Evolutionary conservation across 495 filamentous ascomycete genomes (phyloP), one percentile per base, ranked within the genome.

Genomic region (Hyaloscypha hepaticicola): DNA sequence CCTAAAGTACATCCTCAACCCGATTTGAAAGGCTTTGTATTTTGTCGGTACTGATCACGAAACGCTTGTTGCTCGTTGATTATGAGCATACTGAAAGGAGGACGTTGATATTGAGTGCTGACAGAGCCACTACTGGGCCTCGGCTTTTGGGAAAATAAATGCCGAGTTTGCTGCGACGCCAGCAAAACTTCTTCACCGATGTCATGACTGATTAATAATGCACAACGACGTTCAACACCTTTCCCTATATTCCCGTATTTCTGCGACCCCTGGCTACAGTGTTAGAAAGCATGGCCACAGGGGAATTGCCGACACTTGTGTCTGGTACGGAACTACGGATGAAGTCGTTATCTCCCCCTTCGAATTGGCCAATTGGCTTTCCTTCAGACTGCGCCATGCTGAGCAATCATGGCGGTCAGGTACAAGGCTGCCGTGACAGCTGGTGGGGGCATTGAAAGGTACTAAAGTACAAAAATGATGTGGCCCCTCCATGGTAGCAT

Each of bases 221-320:
- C 38, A 45, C 11, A 5, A 53, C 50, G 7, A 25, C 3, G n/a
- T 53, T 19, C 50, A 19, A 8, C 22, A 51, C 19, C 5, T 6
- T n/a, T 51, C 48, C 19, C 22, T 4, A 12, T 34, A 34, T 34
- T 12, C 31, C 38, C 16, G 12, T 45, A 16, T 45, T 45, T 19
- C 16, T n/a, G n/a, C n/a, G n/a, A n/a, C n/a, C n/a, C n/a, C n/a
- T n/a, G n/a, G n/a, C n/a, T n/a, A n/a, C n/a, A n/a, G n/a, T n/a
- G n/a, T n/a, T n/a, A n/a, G 0, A 45, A 16, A 11, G 11, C 38
- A 9, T 45, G 38, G 38, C 16, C 38, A 45, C 14, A 16, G 38
- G 38, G 38, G 38, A 45, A 45, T 45, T 45, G 38, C 38, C n/a
- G 38, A 45, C 38, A 45, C 38, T 45, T 45, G 38, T 45, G 38